Evolutionary conservation across 2,329 filamentous ascomycete genomes (phyloP).

Genomic region (Stagonosporopsis cucurbitacearum): DNA sequence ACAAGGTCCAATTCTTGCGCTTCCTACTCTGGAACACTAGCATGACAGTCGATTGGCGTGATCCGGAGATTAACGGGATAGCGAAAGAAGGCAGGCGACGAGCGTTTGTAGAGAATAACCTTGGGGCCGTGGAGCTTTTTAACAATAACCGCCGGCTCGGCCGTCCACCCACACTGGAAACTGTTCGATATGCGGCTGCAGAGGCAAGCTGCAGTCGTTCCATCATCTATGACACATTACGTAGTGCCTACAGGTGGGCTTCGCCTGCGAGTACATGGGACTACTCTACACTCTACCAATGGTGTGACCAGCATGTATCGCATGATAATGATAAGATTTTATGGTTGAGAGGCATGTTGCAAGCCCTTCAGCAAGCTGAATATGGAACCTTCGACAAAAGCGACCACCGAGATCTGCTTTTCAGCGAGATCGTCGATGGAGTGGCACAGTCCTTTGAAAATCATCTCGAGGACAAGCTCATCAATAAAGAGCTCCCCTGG

Average conservation of each 20-base stretch:
- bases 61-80: conserved; percentile 17
- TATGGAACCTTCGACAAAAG: neutral
- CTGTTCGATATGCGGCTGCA: conserved; percentile 36
- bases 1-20: conserved; percentile 39
- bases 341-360: conserved; percentile 38
- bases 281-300: conserved; percentile 29
- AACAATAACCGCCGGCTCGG: conserved; percentile 44
- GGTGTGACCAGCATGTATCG: conserved; percentile 33
- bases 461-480: conserved; percentile 27
- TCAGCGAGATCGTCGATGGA: conserved; percentile 17
- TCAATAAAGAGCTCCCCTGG: conserved; percentile 30
- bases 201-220: conserved; percentile 41
- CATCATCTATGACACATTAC: conserved; percentile 42
- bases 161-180: conserved; percentile 28
- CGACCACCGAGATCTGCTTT: neutral
- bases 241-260: conserved; percentile 28
- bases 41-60: conserved; percentile 43
- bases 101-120: conserved; percentile 36
- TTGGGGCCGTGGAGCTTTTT: conserved; percentile 45
- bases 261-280: conserved; percentile 20
- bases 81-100: conserved; percentile 29
- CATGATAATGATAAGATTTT: conserved; percentile 32
- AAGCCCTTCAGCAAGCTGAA: conserved; percentile 22
- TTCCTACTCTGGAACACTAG: conserved; percentile 42
- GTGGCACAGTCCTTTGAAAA: conserved; percentile 28